Evolutionary conservation across 805 yeast genomes (phyloP).

Genomic region (Starmerella vitae): DNA sequence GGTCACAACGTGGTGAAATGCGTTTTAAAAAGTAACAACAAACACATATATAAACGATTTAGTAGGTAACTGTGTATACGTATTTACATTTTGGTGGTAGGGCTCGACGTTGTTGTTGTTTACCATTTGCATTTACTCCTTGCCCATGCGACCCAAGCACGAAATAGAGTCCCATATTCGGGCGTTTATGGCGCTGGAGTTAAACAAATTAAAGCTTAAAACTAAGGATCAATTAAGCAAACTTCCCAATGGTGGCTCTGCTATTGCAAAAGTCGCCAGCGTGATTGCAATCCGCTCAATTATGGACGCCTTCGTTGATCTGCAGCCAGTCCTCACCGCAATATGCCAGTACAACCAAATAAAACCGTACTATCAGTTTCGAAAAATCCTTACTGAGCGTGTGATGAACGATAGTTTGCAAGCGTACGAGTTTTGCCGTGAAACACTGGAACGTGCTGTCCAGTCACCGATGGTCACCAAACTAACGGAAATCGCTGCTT

Average conservation of each 20-base stretch:
- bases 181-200: conserved; percentile 4
- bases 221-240: not conserved
- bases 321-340: not conserved
- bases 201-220: not conserved
- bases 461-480: conserved; percentile 11
- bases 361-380: conserved; percentile 1
- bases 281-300: conserved; percentile 8
- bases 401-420: conserved; percentile 4
- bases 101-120: too few species aligned
- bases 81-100: too few species aligned
- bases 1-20: conserved; percentile 83
- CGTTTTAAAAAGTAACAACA: too few species aligned
- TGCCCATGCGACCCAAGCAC: too few species aligned
- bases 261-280: conserved; percentile 4
- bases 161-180: not conserved
- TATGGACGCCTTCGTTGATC: conserved; percentile 3
- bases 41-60: too few species aligned
- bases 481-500: too few species aligned
- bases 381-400: conserved; percentile 1
- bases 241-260: not conserved
- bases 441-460: conserved; percentile 5
- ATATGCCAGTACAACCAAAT: conserved; percentile 2
- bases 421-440: conserved; percentile 8
- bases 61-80: too few species aligned
- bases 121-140: too few species aligned